Evolutionary conservation across 768 basidiomycete species (phyloP).

Genomic region (Tricholoma sp.): DNA sequence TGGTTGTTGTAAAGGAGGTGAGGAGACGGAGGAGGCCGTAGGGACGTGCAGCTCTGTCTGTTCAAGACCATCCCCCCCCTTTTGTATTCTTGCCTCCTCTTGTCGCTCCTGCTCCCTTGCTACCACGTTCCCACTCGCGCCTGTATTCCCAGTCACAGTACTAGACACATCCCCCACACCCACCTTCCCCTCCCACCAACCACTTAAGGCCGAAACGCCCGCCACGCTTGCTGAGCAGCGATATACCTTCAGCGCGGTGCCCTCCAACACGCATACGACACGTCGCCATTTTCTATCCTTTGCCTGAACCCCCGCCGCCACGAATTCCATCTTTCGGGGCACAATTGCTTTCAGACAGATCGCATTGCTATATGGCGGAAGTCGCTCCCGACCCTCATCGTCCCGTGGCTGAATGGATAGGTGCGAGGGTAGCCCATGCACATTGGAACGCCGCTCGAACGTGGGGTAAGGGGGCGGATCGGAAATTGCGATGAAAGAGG

Average conservation of each 20-base stretch:
- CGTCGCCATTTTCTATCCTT: conserved; percentile 90
- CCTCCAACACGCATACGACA: conserved; percentile 84
- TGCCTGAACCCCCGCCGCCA: conserved; percentile 77
- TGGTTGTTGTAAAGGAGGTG: conserved; percentile 14
- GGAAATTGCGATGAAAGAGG: conserved; percentile 52
- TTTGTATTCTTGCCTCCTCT: conserved; percentile 9
- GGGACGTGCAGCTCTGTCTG: conserved; percentile 6
- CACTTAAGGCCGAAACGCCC: conserved; percentile 51
- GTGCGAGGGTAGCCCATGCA: conserved; percentile 14
- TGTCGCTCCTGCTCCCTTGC: conserved; percentile 13
- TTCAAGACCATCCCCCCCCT: conserved; percentile 15
- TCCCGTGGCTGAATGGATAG: conserved; percentile 44
- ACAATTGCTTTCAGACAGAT: conserved; percentile 78
- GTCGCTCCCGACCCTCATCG: conserved; percentile 79
- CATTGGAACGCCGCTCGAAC: conserved; percentile 22
- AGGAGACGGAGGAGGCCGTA: conserved; percentile 4
- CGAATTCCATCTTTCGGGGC: conserved; percentile 93
- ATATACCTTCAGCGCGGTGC: conserved; percentile 83
- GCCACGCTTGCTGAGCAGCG: conserved; percentile 38
- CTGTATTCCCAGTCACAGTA: background rate
- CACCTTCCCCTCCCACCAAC: conserved; percentile 76
- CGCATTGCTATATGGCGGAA: conserved; percentile 79
- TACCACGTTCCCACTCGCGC: conserved; percentile 19
- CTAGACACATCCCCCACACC: conserved; percentile 58
- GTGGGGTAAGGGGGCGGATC: conserved; percentile 67